Evolutionary conservation across 768 basidiomycete species (phyloP).

Genomic region (Mycena sanguinolenta): DNA sequence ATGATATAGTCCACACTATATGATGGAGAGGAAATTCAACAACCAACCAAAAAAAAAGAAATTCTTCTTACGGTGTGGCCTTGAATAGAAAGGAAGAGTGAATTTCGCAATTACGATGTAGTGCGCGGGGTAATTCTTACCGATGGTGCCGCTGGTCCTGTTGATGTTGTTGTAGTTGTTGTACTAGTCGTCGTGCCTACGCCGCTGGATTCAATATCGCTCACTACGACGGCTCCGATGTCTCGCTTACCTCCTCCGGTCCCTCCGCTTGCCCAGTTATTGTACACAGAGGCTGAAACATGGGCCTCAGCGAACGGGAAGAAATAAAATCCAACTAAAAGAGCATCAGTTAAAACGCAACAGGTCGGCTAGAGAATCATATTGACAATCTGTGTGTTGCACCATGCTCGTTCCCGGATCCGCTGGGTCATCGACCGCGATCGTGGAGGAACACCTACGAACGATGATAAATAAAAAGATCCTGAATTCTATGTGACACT

Average conservation of each 20-base stretch:
- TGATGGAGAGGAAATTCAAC: not conserved
- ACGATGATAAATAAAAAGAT: not conserved
- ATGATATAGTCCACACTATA: constrained; percentile 63
- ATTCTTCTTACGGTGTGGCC: constrained; percentile 18
- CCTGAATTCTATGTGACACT: not conserved
- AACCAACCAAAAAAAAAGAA: not conserved
- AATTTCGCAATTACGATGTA: too few relatives aligned
- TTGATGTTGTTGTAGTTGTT: constrained; percentile 51
- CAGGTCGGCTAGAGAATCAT: not conserved
- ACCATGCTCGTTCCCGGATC: constrained; percentile 64
- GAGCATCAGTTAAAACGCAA: not conserved
- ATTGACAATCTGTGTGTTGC: constrained; percentile 72
- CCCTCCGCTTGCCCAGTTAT: constrained; percentile 63
- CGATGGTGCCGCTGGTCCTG: constrained; percentile 47
- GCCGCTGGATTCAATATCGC: not conserved
- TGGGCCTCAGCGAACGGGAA: constrained; percentile 61
- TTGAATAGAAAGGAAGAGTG: not conserved
- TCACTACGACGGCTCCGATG: not conserved
- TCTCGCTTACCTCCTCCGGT: constrained; percentile 51
- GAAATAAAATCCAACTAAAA: constrained; percentile 71
- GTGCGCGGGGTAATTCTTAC: constrained; percentile 40
- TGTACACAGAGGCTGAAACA: constrained; percentile 60
- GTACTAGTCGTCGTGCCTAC: constrained; percentile 48
- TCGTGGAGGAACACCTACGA: constrained; percentile 43
- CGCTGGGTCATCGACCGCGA: constrained; percentile 62